A percentile compares a stretch with the other conserved stretches of the same genome.
Evolutionary conservation across 2,329 filamentous ascomycete species (phyloP).

Genomic region (Xylariales sp.): DNA sequence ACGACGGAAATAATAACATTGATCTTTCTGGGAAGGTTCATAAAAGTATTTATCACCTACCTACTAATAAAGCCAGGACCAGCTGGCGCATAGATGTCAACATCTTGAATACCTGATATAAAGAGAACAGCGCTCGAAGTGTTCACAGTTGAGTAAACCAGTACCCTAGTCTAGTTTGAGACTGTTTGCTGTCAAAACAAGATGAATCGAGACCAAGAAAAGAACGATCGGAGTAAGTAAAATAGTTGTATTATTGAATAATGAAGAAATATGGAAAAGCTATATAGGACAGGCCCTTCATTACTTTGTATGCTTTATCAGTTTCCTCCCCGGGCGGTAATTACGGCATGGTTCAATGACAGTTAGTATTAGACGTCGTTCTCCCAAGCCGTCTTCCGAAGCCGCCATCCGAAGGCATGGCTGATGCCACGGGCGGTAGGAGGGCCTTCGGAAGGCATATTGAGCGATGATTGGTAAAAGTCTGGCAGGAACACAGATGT

Average conservation of each 20-base stretch:
- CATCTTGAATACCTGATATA: constrained; percentile 17
- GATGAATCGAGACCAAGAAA: not conserved
- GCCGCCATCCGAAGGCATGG: not conserved
- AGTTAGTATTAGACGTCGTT: not conserved
- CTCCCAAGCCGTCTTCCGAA: not conserved
- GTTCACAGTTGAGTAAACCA: not conserved
- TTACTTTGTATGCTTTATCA: not conserved
- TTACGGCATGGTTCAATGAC: too few relatives aligned
- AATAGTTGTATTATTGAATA: not conserved
- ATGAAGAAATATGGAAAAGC: not conserved
- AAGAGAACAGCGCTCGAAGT: not conserved
- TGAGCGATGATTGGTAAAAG: constrained; percentile 35
- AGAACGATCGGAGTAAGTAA: too few relatives aligned
- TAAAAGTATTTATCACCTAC: constrained; percentile 22
- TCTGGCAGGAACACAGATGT: not conserved
- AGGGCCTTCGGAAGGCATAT: not conserved
- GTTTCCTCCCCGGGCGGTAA: not conserved
- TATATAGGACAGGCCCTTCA: not conserved
- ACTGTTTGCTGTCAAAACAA: not conserved
- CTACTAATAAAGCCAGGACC: constrained; percentile 37
- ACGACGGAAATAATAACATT: not conserved
- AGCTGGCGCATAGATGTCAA: constrained; percentile 36
- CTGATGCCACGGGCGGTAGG: not conserved
- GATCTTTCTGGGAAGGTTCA: not conserved
- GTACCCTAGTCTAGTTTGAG: not conserved